Conservation (phyloP, 805 yeast species). For the Saturnispora saitoi region DNA sequence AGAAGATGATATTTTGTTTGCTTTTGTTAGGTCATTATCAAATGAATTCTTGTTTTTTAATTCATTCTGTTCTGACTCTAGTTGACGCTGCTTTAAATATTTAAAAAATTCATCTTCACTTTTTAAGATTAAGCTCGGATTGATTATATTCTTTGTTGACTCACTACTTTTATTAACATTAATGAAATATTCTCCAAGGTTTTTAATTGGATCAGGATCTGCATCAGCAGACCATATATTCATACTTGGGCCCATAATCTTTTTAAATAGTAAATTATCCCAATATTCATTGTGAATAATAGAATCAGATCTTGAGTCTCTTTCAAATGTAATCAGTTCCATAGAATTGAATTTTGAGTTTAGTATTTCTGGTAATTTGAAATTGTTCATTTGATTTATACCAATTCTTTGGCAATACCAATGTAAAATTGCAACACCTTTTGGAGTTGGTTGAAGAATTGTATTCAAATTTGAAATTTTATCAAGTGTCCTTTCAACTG, state of each 20-base stretch:
- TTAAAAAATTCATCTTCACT: slow-evolving; percentile 17
- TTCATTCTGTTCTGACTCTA: slow-evolving; percentile 5
- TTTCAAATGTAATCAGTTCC: slow-evolving; percentile 59
- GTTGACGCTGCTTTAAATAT: slow-evolving; percentile 19
- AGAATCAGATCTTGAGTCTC: slow-evolving; percentile 49
- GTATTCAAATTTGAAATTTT: slow-evolving; percentile 28
- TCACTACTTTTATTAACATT: slow-evolving; percentile 1
- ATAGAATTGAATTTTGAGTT: slow-evolving; percentile 57
- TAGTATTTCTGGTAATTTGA: slow-evolving; percentile 30
- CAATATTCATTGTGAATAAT: slow-evolving; percentile 56
- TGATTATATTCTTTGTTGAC: not conserved
- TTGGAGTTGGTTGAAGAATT: slow-evolving; percentile 78
- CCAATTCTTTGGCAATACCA: slow-evolving; percentile 53
- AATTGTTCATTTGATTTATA: slow-evolving; percentile 9
- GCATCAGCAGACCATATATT: slow-evolving; percentile 60
- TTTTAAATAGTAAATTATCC: slow-evolving; percentile 51
- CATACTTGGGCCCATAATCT: slow-evolving; percentile 55
- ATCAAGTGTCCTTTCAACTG: slow-evolving; percentile 59
- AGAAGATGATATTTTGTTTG: not conserved
- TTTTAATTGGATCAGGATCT: slow-evolving; percentile 40
- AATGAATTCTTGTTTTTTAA: not conserved
- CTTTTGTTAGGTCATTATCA: not conserved
- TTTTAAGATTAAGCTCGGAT: slow-evolving; percentile 4
- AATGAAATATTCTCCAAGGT: slow-evolving; percentile 15
- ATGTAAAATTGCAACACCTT: slow-evolving; percentile 69